phyloP scores from a whole-genome alignment of 306 rosid genomes.

The Acacia confusa region DNA sequence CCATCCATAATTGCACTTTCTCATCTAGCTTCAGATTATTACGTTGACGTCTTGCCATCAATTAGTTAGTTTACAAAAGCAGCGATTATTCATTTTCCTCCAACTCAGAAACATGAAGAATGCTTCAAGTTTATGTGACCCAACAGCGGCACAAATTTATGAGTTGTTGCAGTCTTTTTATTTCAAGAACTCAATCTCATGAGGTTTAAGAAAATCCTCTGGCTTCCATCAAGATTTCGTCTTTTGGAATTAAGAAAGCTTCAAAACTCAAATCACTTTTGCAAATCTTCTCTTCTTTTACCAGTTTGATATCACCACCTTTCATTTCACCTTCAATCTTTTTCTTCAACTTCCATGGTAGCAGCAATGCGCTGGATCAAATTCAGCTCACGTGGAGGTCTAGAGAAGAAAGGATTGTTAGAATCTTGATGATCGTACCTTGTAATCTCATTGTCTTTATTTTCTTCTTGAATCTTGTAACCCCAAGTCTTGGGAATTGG shows the following conservation, averaged over 20 bases:
- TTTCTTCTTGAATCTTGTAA: neutral
- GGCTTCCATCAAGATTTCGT: neutral
- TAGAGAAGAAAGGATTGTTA: no score
- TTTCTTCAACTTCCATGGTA: neutral
- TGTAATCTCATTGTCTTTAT: no score
- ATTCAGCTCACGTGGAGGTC: neutral
- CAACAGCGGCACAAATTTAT: neutral
- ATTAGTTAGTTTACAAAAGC: no score
- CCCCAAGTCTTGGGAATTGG: no score
- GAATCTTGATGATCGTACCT: neutral
- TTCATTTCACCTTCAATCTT: neutral
- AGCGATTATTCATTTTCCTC: no score
- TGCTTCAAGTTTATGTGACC: neutral
- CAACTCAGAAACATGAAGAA: no score
- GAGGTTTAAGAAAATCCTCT: neutral
- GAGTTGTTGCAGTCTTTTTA: no score
- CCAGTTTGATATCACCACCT: neutral
- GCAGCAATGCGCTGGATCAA: neutral
- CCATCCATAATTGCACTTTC: neutral
- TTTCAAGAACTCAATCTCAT: neutral
- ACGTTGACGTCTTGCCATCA: neutral
- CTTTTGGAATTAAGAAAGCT: no score
- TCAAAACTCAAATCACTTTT: no score
- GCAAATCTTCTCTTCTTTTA: neutral
- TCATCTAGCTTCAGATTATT: neutral